Evolutionary conservation across 345 rosid genomes (phyloP), one percentile per base, ranked within the genome.

Genomic region (Clarkia xantiana): DNA sequence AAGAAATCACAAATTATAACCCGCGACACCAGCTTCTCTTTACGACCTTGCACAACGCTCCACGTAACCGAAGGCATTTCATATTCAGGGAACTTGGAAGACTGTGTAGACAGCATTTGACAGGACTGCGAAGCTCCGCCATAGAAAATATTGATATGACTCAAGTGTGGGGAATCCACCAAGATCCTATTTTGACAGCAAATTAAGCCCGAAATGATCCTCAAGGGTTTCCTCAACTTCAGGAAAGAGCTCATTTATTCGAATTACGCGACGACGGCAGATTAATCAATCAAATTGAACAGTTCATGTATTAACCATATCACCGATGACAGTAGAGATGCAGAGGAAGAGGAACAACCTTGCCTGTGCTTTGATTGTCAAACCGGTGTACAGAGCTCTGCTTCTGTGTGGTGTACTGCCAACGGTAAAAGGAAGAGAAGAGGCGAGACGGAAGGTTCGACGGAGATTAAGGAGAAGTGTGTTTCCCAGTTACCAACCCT

Each of bases 41-140:
- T 90, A 53, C 69, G 88, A 14, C 97, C 94, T 66, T 83, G 96
- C 18, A 90, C 70, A 10, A 83, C 86, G 25, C 89, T 94, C 95
- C 96, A 90, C 18, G 96, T 83, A 59, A 90, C 97, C 2, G 95
- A 73, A 23, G 97, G 97, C 95, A 86, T 86, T 63, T 86, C 84
- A 62, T 90, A 86, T 25, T 86, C 96, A 2, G 88, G 82, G 62
- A 72, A 86, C 66, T 86, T 86, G 8, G 79, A 69, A 45, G 93
- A 64, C 43, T 70, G 76, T 34, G 78, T 76, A 54, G 90, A 80
- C 60, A 75, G 74, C 29, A 68, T 25, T 44, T 19, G 47, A 14
- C 15, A 48, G 39, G 42, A 39, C 18, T 44, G 53, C 10, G 39
- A 49, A 62, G 55, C 57, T 18, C 66, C 57, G 10, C 3, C 49